These are phyloP conservation scores for Collariella sp. DNA, from an alignment of 495 filamentous ascomycete species.

Conservation along the genomic window DNA sequence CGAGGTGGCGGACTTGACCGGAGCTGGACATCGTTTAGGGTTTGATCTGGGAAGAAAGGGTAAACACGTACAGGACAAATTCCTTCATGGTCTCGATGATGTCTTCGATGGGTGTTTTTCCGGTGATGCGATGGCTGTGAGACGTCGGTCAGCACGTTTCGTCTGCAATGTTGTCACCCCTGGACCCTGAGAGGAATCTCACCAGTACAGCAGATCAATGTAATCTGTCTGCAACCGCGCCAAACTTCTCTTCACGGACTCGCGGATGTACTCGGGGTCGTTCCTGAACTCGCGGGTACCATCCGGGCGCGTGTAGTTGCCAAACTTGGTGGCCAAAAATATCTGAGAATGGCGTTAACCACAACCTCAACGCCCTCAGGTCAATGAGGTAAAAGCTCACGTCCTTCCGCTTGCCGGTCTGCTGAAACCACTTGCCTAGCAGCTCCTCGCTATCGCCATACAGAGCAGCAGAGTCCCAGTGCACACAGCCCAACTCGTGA, in stretches of 20 bases:
- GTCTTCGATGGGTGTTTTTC: conserved; percentile 16
- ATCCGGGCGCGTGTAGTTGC: conserved; percentile 13
- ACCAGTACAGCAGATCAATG: conserved; percentile 33
- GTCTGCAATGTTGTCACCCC: too few relatives aligned
- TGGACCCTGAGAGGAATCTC: background rate
- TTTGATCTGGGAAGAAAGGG: conserved; percentile 9
- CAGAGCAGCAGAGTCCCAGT: conserved; percentile 39
- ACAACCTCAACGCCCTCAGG: too few relatives aligned
- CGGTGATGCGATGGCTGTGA: conserved; percentile 15
- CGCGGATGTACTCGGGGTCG: conserved; percentile 46
- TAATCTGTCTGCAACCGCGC: conserved; percentile 45
- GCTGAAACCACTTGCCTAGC: conserved; percentile 40
- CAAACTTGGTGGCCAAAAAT: conserved; percentile 48
- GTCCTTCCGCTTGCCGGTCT: conserved; percentile 12
- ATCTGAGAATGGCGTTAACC: conserved; percentile 23
- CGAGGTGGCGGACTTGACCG: conserved; percentile 40
- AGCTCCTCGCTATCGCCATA: conserved; percentile 41
- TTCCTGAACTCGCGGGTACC: conserved; percentile 10
- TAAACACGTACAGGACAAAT: conserved; percentile 4
- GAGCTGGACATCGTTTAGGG: too few relatives aligned
- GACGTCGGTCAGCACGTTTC: background rate
- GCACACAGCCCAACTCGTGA: conserved; percentile 29
- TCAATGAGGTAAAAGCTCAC: background rate
- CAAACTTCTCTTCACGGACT: conserved; percentile 41
- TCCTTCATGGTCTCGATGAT: conserved; percentile 14